Percentiles rank a stretch among this genome's conserved stretches.
These are phyloP conservation scores for Conringia planisiliqua DNA, from an alignment of 345 rosid genomes.

Conservation along the genomic window DNA sequence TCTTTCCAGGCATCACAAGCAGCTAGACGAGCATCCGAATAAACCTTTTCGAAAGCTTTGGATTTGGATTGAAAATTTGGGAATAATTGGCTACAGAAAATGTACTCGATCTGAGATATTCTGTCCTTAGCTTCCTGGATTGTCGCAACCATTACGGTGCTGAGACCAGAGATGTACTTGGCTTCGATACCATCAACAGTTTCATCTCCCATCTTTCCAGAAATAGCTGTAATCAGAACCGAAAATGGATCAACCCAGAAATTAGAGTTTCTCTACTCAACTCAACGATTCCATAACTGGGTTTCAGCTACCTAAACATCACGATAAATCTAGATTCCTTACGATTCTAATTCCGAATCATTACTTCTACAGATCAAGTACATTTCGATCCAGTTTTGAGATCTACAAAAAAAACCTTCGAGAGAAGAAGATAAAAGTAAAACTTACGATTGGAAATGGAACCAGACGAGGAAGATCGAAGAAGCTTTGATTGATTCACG, in stretches of 20 bases:
- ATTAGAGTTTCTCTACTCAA: conserved; percentile 6
- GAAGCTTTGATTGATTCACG: neutral
- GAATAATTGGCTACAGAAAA: conserved; percentile 82
- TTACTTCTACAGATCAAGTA: neutral
- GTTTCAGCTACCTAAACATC: neutral
- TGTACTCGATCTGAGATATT: conserved; percentile 87
- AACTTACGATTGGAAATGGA: conserved; percentile 3
- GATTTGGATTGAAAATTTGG: conserved; percentile 59
- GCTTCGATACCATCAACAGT: conserved; percentile 43
- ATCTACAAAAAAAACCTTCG: neutral
- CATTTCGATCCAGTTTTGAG: neutral
- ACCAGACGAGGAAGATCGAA: neutral
- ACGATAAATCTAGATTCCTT: neutral
- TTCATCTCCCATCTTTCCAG: conserved; percentile 32
- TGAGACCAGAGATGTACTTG: conserved; percentile 58
- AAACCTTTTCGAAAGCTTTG: conserved; percentile 50
- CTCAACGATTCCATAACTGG: neutral
- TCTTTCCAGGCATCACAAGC: conserved; percentile 58
- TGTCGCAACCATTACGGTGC: conserved; percentile 75
- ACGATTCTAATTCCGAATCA: neutral
- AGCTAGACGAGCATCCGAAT: conserved; percentile 46
- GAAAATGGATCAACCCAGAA: neutral
- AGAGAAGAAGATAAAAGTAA: neutral
- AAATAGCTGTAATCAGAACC: neutral
- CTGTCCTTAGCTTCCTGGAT: conserved; percentile 89